Conservation (phyloP, 768 basidiomycete species). For the Termitomyces sp. region DNA sequence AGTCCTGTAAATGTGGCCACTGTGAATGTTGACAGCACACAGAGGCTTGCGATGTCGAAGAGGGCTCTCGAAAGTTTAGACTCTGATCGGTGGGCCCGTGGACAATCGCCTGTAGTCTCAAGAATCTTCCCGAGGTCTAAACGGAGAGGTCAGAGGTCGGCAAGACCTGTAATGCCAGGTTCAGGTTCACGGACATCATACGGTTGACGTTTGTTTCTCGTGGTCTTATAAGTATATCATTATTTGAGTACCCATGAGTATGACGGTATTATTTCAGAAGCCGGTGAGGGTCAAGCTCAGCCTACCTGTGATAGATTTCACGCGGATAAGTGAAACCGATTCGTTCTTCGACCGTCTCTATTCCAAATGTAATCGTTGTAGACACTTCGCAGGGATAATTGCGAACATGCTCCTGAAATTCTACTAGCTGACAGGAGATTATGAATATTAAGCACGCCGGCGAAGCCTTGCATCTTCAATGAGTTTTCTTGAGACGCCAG, state of each 20-base stretch:
- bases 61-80: background rate
- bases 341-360: too few relatives aligned
- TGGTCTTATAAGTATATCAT: background rate
- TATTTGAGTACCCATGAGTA: background rate
- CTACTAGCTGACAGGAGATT: too few relatives aligned
- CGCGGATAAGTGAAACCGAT: background rate
- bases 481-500: too few relatives aligned
- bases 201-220: background rate
- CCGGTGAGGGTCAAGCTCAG: background rate
- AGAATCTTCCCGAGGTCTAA: slow-evolving; percentile 7
- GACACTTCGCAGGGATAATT: too few relatives aligned
- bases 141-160: slow-evolving; percentile 1
- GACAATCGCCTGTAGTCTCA: slow-evolving; percentile 6
- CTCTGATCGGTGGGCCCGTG: slow-evolving; percentile 1
- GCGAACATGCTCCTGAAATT: too few relatives aligned
- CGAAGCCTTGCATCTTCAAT: too few relatives aligned
- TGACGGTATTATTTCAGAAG: background rate
- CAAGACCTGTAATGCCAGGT: background rate
- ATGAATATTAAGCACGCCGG: too few relatives aligned
- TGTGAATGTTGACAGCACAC: background rate
- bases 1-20: slow-evolving; percentile 9
- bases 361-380: too few relatives aligned
- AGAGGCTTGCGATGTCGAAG: background rate
- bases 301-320: background rate
- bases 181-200: slow-evolving; percentile 9